phyloP scores from a whole-genome alignment of 208 protist species.

The Strigomonas galati region DNA sequence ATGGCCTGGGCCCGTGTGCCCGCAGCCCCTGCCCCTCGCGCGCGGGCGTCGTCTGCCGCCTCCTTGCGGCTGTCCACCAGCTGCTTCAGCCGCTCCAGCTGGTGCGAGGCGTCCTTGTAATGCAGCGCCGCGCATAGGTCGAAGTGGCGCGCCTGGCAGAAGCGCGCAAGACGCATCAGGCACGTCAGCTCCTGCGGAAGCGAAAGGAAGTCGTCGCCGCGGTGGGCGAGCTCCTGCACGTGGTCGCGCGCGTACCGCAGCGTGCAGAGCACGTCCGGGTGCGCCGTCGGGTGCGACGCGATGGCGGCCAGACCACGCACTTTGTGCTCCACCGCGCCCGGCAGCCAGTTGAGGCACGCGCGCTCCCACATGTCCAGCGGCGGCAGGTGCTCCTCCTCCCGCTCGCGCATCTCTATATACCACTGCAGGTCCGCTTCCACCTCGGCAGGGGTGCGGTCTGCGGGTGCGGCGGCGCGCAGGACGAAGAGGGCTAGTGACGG shows the following conservation, averaged over 20 bases:
- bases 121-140: slow-evolving; percentile 42
- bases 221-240: slow-evolving; percentile 36
- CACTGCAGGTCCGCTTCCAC: slow-evolving; percentile 25
- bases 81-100: slow-evolving; percentile 26
- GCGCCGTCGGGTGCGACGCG: slow-evolving; percentile 43
- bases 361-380: slow-evolving; percentile 62
- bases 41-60: background rate
- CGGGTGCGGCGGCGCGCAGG: slow-evolving; percentile 44
- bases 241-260: slow-evolving; percentile 50
- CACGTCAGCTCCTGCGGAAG: slow-evolving; percentile 40
- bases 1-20: background rate
- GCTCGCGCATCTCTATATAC: slow-evolving; percentile 21
- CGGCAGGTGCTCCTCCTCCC: slow-evolving; percentile 24
- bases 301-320: slow-evolving; percentile 32
- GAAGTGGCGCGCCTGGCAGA: slow-evolving; percentile 47
- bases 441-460: background rate
- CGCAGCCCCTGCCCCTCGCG: background rate
- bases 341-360: slow-evolving; percentile 56
- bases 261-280: slow-evolving; percentile 51
- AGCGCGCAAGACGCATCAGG: slow-evolving; percentile 49
- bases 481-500: slow-evolving; percentile 75
- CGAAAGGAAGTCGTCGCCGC: slow-evolving; percentile 39
- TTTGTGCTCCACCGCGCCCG: slow-evolving; percentile 20
- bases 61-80: slow-evolving; percentile 2
- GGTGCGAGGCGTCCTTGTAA: slow-evolving; percentile 38